These are phyloP conservation scores for Candida xiaguanensis DNA, from an alignment of 805 yeast species.

Conservation along the genomic window DNA sequence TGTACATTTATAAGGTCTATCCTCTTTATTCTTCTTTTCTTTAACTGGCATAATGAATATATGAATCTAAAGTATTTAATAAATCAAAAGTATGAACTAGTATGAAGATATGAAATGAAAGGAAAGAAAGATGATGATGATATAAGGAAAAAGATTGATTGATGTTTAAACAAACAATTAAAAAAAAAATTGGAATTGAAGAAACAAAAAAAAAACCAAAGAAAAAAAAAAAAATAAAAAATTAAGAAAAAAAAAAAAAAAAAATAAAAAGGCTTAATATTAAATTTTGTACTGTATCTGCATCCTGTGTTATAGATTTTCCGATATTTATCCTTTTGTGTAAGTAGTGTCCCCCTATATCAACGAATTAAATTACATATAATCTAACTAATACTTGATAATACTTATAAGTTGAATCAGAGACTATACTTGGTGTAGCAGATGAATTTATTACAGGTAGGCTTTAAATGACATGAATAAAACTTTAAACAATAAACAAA, in stretches of 20 bases:
- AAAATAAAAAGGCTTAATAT: background rate
- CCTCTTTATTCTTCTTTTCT: slow-evolving; percentile 21
- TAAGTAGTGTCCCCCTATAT: too few species aligned
- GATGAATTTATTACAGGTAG: too few species aligned
- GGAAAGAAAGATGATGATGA: background rate
- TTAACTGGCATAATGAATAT: slow-evolving; percentile 2
- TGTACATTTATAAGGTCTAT: slow-evolving; percentile 80
- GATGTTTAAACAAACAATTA: too few species aligned
- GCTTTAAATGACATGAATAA: too few species aligned
- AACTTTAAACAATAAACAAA: too few species aligned
- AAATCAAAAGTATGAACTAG: too few species aligned
- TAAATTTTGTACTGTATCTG: background rate
- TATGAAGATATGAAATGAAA: background rate
- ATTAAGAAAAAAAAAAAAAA: slow-evolving; percentile 1
- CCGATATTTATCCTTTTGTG: background rate
- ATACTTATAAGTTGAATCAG: too few species aligned
- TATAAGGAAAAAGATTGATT: background rate
- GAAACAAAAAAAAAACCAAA: too few species aligned
- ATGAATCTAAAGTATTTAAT: background rate
- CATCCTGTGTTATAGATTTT: background rate
- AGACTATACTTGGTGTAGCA: too few species aligned
- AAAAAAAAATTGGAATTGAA: too few species aligned
- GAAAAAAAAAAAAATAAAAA: background rate
- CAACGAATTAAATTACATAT: background rate
- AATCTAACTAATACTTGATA: too few species aligned